Evolutionary conservation across 192 early-diverging fungal genomes (phyloP).

Genomic region (Neocallimastix lanati): DNA sequence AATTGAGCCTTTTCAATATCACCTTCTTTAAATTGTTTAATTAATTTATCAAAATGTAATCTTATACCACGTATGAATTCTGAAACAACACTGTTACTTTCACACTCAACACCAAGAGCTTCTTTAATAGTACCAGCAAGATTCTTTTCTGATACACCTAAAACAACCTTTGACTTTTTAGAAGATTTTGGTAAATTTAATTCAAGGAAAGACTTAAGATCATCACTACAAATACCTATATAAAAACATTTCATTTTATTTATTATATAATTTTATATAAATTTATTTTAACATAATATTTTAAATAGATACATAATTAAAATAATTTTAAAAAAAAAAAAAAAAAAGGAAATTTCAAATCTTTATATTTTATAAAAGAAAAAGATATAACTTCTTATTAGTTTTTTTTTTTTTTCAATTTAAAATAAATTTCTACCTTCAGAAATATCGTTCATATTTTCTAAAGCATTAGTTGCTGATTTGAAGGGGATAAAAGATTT

Average conservation of each 20-base stretch:
- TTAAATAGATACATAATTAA: no score
- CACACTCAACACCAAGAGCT: background rate
- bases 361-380: no score
- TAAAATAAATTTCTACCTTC: constrained; percentile 48
- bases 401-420: background rate
- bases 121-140: constrained; percentile 46
- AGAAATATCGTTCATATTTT: constrained; percentile 95
- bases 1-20: constrained; percentile 87
- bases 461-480: constrained; percentile 86
- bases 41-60: constrained; percentile 70
- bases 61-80: constrained; percentile 92
- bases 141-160: constrained; percentile 78
- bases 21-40: constrained; percentile 75
- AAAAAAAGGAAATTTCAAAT: no score
- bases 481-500: constrained; percentile 96
- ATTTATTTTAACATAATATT: no score
- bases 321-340: no score
- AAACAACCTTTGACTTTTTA: constrained; percentile 51
- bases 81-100: constrained; percentile 51
- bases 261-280: no score
- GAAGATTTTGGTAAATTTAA: constrained; percentile 71
- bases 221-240: constrained; percentile 71
- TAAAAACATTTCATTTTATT: no score
- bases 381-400: background rate
- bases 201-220: constrained; percentile 85